Evolutionary conservation across 108 stramenopile species (phyloP).

Genomic region (Skeletonema costatum): DNA sequence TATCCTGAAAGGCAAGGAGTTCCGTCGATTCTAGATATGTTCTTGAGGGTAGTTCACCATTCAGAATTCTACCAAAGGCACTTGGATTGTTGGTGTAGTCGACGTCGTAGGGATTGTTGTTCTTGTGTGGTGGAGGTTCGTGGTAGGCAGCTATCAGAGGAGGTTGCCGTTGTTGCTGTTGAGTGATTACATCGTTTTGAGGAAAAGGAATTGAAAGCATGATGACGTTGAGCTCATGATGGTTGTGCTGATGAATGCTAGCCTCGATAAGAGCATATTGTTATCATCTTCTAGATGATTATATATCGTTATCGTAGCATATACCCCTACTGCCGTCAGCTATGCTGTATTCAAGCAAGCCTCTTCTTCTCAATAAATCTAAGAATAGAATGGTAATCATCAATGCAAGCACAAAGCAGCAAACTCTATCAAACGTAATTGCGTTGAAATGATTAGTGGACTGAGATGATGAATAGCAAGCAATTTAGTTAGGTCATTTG

Average conservation of each 20-base stretch:
- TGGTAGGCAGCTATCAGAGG: slow-evolving; percentile 13
- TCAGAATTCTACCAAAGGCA: slow-evolving; percentile 73
- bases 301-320: too few relatives aligned
- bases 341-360: too few relatives aligned
- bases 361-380: too few relatives aligned
- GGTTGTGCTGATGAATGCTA: neutral
- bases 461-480: too few relatives aligned
- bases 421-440: too few relatives aligned
- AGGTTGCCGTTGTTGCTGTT: slow-evolving; percentile 10
- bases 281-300: too few relatives aligned
- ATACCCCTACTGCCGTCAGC: too few relatives aligned
- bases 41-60: slow-evolving; percentile 49
- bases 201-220: neutral
- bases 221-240: neutral
- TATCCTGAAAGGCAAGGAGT: slow-evolving; percentile 69
- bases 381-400: too few relatives aligned
- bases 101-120: neutral
- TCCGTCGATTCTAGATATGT: slow-evolving; percentile 39
- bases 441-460: too few relatives aligned
- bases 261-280: neutral
- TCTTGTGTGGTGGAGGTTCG: slow-evolving; percentile 12
- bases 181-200: neutral
- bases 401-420: too few relatives aligned
- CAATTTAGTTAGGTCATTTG: too few relatives aligned
- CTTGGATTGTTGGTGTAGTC: slow-evolving; percentile 63